Evolutionary conservation across 129 eudicot genomes (phyloP).

Genomic region (Flaveria robusta): DNA sequence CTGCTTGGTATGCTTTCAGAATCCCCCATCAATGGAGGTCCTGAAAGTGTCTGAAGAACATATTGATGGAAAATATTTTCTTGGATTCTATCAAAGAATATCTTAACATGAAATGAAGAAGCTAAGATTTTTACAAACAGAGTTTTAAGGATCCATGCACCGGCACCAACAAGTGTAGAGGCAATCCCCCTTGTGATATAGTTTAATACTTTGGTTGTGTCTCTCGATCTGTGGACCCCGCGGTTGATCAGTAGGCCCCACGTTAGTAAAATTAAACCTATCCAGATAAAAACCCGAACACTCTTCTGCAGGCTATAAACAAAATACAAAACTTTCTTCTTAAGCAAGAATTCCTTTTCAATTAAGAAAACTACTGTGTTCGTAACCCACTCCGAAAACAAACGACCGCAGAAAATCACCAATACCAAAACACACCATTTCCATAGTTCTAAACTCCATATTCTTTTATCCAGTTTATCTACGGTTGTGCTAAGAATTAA

Average conservation of each 20-base stretch:
- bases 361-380: conserved; percentile 57
- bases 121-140: conserved; percentile 62
- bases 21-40: conserved; percentile 52
- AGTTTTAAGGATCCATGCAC: conserved; percentile 71
- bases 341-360: conserved; percentile 59
- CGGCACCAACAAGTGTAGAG: conserved; percentile 66
- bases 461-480: conserved; percentile 20
- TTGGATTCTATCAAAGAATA: conserved; percentile 84
- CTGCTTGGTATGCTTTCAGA: conserved; percentile 33
- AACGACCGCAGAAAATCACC: conserved; percentile 68
- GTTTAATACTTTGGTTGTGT: conserved; percentile 45
- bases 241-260: conserved; percentile 73
- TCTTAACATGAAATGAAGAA: conserved; percentile 60
- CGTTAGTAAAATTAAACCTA: conserved; percentile 66
- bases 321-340: conserved; percentile 76
- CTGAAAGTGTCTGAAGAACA: conserved; percentile 74
- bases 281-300: conserved; percentile 70
- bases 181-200: conserved; percentile 73
- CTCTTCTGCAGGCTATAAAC: conserved; percentile 62
- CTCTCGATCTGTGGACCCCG: conserved; percentile 49
- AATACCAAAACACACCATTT: conserved; percentile 73
- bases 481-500: conserved; percentile 51
- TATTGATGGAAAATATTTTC: conserved; percentile 83
- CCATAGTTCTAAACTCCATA: conserved; percentile 63
- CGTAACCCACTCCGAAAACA: conserved; percentile 65